Evolutionary conservation across 148 eudicot species (phyloP).

Genomic region (Dianthus caryophyllus): DNA sequence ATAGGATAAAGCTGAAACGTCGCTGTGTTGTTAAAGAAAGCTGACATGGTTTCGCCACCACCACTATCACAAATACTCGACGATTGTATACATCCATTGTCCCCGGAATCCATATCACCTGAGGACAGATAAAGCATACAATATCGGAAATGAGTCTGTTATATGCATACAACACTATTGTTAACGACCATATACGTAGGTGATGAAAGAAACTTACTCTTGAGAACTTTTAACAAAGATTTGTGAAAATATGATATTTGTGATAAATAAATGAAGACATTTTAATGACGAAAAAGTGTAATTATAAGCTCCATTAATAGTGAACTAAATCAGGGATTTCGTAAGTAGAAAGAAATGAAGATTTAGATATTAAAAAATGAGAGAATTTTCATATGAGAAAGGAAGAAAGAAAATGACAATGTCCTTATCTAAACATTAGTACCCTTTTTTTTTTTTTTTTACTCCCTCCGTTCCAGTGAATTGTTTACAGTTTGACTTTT

Average conservation of each 20-base stretch:
- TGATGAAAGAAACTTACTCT: slow-evolving; percentile 26
- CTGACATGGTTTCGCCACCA: slow-evolving; percentile 16
- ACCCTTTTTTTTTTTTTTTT: no score
- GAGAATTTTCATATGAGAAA: slow-evolving; percentile 1
- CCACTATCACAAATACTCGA: slow-evolving; percentile 31
- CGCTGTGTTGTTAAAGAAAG: slow-evolving; percentile 16
- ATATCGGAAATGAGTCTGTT: no score
- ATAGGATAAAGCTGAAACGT: slow-evolving; percentile 26
- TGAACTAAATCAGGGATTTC: slow-evolving; percentile 32
- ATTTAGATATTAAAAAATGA: neutral
- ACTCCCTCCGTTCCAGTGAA: no score
- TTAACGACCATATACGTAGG: no score
- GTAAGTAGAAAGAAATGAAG: slow-evolving; percentile 19
- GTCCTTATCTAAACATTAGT: neutral
- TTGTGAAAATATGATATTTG: slow-evolving; percentile 14
- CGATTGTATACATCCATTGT: slow-evolving; percentile 58
- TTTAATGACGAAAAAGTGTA: neutral
- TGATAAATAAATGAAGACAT: slow-evolving; percentile 12
- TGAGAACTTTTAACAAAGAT: slow-evolving; percentile 25
- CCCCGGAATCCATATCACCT: slow-evolving; percentile 54
- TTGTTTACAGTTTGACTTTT: no score
- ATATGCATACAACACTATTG: slow-evolving; percentile 4
- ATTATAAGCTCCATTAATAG: slow-evolving; percentile 9
- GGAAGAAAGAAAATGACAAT: neutral
- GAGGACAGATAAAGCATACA: no score